These are phyloP conservation scores for Ogataea dorogensis DNA, from an alignment of 805 yeast genomes.

Conservation along the genomic window DNA sequence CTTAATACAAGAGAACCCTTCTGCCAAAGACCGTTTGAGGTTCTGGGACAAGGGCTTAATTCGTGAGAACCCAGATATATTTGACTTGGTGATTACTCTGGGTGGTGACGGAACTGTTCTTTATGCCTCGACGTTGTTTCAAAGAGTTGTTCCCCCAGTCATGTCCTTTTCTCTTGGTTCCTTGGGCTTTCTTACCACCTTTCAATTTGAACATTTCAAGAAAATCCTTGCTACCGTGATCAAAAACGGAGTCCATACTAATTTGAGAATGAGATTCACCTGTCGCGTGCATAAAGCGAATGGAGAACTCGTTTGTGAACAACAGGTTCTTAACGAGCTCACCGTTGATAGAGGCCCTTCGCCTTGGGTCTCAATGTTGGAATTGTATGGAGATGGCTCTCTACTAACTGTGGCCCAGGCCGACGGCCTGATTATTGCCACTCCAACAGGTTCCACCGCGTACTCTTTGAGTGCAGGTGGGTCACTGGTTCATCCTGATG, in stretches of 20 bases:
- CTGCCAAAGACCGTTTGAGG: slow-evolving; percentile 45
- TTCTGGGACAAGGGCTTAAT: slow-evolving; percentile 72
- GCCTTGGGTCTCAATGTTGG: slow-evolving; percentile 87
- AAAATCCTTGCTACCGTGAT: slow-evolving; percentile 55
- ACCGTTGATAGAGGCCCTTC: slow-evolving; percentile 94
- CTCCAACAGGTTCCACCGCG: slow-evolving; percentile 97
- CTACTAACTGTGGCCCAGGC: slow-evolving; percentile 89
- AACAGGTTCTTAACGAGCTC: slow-evolving; percentile 84
- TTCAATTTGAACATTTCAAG: slow-evolving; percentile 71
- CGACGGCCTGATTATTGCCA: slow-evolving; percentile 87
- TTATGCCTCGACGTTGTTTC: slow-evolving; percentile 83
- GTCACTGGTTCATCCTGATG: slow-evolving; percentile 89
- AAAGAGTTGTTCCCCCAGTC: slow-evolving; percentile 85
- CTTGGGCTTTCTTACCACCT: slow-evolving; percentile 87
- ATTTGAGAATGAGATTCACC: slow-evolving; percentile 83
- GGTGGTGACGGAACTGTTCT: slow-evolving; percentile 98
- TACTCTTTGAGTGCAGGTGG: slow-evolving; percentile 96
- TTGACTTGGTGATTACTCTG: slow-evolving; percentile 79
- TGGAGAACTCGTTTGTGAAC: slow-evolving; percentile 57
- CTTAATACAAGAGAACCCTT: slow-evolving; percentile 46
- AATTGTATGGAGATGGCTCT: slow-evolving; percentile 83
- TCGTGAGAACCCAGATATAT: slow-evolving; percentile 41
- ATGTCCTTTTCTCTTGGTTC: slow-evolving; percentile 88
- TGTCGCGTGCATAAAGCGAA: slow-evolving; percentile 64
- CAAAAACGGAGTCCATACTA: slow-evolving; percentile 69